These are phyloP conservation scores for Aleurites moluccanus DNA, from an alignment of 441 rosid genomes.

Conservation along the genomic window DNA sequence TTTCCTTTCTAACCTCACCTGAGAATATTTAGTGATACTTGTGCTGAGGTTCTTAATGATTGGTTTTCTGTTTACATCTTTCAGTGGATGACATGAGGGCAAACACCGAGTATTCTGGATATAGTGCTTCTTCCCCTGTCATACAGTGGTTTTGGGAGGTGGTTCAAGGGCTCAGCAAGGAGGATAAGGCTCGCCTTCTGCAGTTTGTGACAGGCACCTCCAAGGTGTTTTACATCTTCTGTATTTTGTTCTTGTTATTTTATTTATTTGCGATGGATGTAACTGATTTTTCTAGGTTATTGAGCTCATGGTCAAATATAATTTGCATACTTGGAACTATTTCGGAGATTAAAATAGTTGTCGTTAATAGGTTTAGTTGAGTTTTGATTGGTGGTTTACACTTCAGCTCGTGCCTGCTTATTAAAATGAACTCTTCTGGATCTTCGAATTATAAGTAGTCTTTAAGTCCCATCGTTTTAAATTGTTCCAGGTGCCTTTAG, in stretches of 20 bases:
- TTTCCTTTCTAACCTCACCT: not conserved
- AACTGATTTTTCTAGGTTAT: not conserved
- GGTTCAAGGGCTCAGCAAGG: constrained; percentile 92
- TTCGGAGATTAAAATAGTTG: too few species aligned
- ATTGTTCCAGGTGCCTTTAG: constrained; percentile 75
- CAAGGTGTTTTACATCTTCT: constrained; percentile 49
- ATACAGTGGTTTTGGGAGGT: constrained; percentile 99
- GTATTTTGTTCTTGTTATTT: not conserved
- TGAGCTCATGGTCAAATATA: too few species aligned
- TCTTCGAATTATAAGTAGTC: not conserved
- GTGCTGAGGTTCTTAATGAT: constrained; percentile 10
- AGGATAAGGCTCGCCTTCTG: constrained; percentile 90
- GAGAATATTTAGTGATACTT: not conserved
- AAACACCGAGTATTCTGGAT: constrained; percentile 90
- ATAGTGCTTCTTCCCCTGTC: constrained; percentile 81
- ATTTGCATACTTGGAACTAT: too few species aligned
- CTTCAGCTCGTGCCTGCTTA: too few species aligned
- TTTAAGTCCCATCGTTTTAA: constrained; percentile 1
- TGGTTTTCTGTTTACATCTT: constrained; percentile 16
- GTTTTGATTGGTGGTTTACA: too few species aligned
- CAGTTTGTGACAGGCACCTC: constrained; percentile 99
- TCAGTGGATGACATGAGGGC: constrained; percentile 94
- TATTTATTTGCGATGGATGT: not conserved
- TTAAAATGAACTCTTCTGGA: not conserved
- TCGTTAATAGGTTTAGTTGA: too few species aligned